Evolutionary conservation across 192 early-diverging fungal species (phyloP).

Genomic region (Coemansia sp.): DNA sequence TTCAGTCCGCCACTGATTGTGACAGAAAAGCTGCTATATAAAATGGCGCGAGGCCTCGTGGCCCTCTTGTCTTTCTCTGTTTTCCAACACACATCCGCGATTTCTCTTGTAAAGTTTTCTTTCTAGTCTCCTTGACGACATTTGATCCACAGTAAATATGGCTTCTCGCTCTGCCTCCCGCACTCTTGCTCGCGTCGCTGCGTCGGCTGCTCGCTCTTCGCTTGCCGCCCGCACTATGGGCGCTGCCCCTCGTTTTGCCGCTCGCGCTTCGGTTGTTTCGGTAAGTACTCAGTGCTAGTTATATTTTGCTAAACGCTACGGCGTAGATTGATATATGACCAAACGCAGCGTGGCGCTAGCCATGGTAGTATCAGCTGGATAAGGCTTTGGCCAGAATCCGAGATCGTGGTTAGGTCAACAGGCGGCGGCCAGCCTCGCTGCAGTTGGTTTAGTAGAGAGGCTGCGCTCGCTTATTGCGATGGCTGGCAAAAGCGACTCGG

Average conservation of each 20-base stretch:
- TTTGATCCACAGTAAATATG: conserved; percentile 21
- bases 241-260: conserved; percentile 51
- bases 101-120: neutral
- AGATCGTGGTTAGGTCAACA: neutral
- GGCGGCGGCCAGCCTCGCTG: neutral
- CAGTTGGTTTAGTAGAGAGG: neutral
- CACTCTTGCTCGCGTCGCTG: conserved; percentile 43
- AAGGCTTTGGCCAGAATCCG: neutral
- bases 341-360: neutral
- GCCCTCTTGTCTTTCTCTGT: conserved; percentile 1
- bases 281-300: conserved; percentile 24
- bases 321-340: neutral
- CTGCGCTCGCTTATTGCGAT: neutral
- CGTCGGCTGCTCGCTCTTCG: conserved; percentile 43
- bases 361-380: neutral
- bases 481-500: too few species aligned
- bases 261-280: conserved; percentile 41
- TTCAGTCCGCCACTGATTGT: neutral
- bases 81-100: conserved; percentile 8
- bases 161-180: conserved; percentile 49
- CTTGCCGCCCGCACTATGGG: conserved; percentile 43
- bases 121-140: neutral
- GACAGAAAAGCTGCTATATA: neutral
- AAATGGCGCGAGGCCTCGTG: neutral
- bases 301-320: neutral